These are phyloP conservation scores for Ogataea thermomethanolica DNA, from an alignment of 805 yeast genomes.

Conservation along the genomic window DNA sequence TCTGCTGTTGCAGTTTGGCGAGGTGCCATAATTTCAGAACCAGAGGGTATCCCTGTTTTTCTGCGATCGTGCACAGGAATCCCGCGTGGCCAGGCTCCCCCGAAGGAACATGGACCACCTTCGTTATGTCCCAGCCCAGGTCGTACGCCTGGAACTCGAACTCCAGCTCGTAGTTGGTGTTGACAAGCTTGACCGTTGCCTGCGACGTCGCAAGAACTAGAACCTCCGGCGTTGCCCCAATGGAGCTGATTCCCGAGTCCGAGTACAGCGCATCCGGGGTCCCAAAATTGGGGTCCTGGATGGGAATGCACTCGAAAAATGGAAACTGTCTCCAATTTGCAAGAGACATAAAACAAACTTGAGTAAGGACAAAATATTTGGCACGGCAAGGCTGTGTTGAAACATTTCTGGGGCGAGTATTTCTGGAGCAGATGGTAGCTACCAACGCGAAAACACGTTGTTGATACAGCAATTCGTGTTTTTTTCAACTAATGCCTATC, in stretches of 20 bases:
- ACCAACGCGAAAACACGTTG: background rate
- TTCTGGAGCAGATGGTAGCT: background rate
- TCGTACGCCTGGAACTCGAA: constrained; percentile 63
- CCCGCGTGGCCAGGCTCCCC: constrained; percentile 22
- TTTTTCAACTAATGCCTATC: constrained; percentile 1
- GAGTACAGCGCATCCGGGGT: constrained; percentile 67
- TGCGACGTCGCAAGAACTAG: constrained; percentile 59
- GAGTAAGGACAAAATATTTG: background rate
- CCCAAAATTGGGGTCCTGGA: constrained; percentile 75
- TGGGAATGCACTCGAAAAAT: constrained; percentile 79
- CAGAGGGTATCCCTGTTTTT: constrained; percentile 66
- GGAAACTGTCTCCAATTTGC: constrained; percentile 63
- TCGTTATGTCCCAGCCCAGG: constrained; percentile 59
- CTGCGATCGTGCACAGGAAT: constrained; percentile 69
- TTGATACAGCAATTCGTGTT: background rate
- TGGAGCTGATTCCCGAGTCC: constrained; percentile 66
- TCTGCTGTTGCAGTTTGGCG: constrained; percentile 40
- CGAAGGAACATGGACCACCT: constrained; percentile 41
- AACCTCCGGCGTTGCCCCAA: constrained; percentile 52
- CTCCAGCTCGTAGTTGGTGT: constrained; percentile 43
- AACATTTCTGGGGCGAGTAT: constrained; percentile 6
- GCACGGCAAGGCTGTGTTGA: constrained; percentile 11
- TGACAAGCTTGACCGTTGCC: constrained; percentile 54
- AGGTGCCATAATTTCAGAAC: constrained; percentile 73
- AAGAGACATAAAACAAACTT: constrained; percentile 27